Conservation (phyloP, 2,329 filamentous ascomycete species). For the Fusarium sp. region DNA sequence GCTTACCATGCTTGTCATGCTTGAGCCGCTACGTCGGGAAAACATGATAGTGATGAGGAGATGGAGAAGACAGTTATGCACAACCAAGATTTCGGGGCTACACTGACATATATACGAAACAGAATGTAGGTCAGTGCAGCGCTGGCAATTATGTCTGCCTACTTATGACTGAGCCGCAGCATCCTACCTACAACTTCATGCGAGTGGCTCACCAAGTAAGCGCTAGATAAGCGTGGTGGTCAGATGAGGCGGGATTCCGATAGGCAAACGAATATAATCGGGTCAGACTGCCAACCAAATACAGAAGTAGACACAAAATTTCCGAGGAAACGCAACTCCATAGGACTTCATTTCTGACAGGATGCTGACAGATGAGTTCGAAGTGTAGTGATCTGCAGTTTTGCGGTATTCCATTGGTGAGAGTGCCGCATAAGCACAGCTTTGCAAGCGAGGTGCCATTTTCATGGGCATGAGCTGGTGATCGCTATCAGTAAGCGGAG, state of each 20-base stretch:
- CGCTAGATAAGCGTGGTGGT: background rate
- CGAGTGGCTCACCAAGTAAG: background rate
- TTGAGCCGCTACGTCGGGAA: background rate
- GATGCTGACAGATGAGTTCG: background rate
- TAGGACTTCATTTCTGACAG: background rate
- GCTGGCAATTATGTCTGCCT: background rate
- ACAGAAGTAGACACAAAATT: rapidly evolving
- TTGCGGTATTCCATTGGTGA: background rate
- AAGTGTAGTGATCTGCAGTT: background rate
- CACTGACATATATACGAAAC: background rate
- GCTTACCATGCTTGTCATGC: background rate
- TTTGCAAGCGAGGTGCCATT: background rate
- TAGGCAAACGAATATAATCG: no score
- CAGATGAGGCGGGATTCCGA: background rate
- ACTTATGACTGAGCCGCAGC: background rate
- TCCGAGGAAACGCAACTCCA: rapidly evolving
- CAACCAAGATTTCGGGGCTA: background rate
- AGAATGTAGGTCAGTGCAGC: rapidly evolving
- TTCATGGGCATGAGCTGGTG: background rate
- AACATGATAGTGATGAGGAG: background rate
- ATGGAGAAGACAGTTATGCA: background rate
- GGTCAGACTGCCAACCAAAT: background rate
- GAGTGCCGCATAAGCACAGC: background rate
- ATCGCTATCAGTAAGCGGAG: background rate
- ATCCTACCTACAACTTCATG: background rate